Percentiles rank a stretch among this genome's conserved stretches.
Conservation (phyloP, 2,329 filamentous ascomycete genomes). For the Neonectria magnoliae region DNA sequence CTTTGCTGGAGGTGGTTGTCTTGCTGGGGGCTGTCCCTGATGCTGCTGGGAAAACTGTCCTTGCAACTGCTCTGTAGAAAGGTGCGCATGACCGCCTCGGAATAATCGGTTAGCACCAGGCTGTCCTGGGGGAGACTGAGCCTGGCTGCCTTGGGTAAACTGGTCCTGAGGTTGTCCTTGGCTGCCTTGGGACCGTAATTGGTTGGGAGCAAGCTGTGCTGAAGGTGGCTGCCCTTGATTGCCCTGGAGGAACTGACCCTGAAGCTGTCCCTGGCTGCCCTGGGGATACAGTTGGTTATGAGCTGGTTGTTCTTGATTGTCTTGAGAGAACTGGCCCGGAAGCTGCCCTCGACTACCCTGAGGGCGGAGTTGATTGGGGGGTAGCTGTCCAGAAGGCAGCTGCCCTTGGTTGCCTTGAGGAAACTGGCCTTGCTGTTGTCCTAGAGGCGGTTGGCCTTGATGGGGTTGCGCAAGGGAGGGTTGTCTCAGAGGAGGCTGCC, state of each 20-base stretch:
- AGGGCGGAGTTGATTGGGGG: neutral
- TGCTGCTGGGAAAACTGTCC: neutral
- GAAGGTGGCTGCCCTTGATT: too few relatives aligned
- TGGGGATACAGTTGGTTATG: neutral
- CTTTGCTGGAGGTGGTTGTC: neutral
- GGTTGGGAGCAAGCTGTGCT: too few relatives aligned
- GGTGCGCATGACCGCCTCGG: neutral
- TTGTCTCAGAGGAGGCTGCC: neutral
- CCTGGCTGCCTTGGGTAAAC: neutral
- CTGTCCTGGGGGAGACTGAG: neutral
- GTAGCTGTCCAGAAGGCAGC: neutral
- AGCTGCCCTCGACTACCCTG: neutral
- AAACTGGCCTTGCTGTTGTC: neutral
- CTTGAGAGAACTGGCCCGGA: neutral
- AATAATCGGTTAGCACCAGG: neutral
- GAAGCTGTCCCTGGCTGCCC: neutral
- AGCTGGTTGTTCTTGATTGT: too few relatives aligned
- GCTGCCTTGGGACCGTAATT: neutral
- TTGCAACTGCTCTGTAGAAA: neutral
- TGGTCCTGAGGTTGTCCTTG: neutral
- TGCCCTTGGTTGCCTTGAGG: neutral
- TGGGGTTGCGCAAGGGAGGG: neutral
- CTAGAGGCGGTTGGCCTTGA: conserved; percentile 1
- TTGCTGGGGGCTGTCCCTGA: neutral
- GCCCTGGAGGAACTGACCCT: too few relatives aligned